Evolutionary conservation across 495 filamentous ascomycete species (phyloP).

Genomic region (Astrothelium subdiscretum): DNA sequence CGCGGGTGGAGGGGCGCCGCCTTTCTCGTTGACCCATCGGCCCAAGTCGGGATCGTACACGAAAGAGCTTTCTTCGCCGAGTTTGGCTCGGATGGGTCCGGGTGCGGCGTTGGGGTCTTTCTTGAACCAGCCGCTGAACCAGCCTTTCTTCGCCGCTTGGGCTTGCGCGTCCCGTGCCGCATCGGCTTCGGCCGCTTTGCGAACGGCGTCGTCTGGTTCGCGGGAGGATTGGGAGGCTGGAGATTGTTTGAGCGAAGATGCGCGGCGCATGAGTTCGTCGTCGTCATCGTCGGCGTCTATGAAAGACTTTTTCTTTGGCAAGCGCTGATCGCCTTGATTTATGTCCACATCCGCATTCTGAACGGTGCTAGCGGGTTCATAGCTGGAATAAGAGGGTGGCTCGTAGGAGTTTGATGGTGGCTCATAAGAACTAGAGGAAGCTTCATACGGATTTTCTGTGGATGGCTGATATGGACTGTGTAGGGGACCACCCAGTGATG

Average conservation of each 20-base stretch:
- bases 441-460: constrained; percentile 23
- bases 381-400: constrained; percentile 24
- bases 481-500: not conserved
- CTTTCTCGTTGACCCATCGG: constrained; percentile 98
- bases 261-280: constrained; percentile 39
- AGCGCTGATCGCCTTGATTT: constrained; percentile 37
- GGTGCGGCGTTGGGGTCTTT: constrained; percentile 43
- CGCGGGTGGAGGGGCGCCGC: constrained; percentile 30
- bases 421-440: constrained; percentile 36
- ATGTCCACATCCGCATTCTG: constrained; percentile 32
- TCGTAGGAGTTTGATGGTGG: constrained; percentile 24
- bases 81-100: constrained; percentile 80
- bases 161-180: constrained; percentile 16
- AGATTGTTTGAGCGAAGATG: constrained; percentile 41
- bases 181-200: constrained; percentile 76
- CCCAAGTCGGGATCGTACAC: constrained; percentile 89
- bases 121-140: constrained; percentile 83
- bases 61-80: constrained; percentile 88
- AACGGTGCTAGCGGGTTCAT: constrained; percentile 33
- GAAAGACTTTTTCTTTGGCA: constrained; percentile 63
- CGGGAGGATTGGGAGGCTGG: constrained; percentile 23
- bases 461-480: not conserved
- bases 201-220: constrained; percentile 63
- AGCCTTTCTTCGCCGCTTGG: constrained; percentile 38
- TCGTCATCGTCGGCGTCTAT: constrained; percentile 72